A percentile compares a stretch with the other conserved stretches of the same genome.
phyloP scores from a whole-genome alignment of 2,329 filamentous ascomycete species.

The Apiospora koreana region DNA sequence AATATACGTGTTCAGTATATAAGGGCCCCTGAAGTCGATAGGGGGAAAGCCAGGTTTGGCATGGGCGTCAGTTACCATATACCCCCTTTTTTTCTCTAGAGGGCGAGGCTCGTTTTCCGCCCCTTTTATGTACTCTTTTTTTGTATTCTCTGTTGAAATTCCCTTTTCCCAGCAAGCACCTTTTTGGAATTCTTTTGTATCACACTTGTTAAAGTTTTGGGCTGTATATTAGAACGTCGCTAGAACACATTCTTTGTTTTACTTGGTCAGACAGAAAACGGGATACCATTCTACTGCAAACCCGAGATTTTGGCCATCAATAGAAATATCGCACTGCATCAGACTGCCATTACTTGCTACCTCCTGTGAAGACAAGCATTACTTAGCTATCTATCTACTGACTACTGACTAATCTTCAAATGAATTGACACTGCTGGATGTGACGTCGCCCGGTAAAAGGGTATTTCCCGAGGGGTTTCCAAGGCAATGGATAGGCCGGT shows the following conservation, averaged over 20 bases:
- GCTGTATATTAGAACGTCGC: not conserved
- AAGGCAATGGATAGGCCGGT: conserved; percentile 1
- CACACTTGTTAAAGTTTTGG: not conserved
- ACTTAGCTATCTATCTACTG: not conserved
- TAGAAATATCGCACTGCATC: too few relatives aligned
- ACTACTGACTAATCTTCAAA: not conserved
- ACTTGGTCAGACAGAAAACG: not conserved
- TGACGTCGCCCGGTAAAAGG: not conserved
- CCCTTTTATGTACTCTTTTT: not conserved
- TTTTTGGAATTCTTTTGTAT: not conserved
- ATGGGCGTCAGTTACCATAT: conserved; percentile 4
- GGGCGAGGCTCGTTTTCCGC: not conserved
- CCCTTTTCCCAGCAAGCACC: not conserved
- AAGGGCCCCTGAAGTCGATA: not conserved
- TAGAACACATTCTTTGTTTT: not conserved
- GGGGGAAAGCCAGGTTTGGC: not conserved
- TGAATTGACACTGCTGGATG: not conserved
- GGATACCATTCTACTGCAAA: not conserved
- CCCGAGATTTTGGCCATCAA: not conserved
- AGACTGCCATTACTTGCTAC: not conserved
- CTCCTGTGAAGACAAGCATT: not conserved
- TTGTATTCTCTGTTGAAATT: not conserved
- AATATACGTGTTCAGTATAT: conserved; percentile 3
- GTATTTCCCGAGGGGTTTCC: not conserved
- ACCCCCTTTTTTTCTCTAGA: not conserved